Evolutionary conservation across 768 basidiomycete genomes (phyloP), one percentile per base, ranked within the genome.

Genomic region (Phlebiopsis flavidoalba): DNA sequence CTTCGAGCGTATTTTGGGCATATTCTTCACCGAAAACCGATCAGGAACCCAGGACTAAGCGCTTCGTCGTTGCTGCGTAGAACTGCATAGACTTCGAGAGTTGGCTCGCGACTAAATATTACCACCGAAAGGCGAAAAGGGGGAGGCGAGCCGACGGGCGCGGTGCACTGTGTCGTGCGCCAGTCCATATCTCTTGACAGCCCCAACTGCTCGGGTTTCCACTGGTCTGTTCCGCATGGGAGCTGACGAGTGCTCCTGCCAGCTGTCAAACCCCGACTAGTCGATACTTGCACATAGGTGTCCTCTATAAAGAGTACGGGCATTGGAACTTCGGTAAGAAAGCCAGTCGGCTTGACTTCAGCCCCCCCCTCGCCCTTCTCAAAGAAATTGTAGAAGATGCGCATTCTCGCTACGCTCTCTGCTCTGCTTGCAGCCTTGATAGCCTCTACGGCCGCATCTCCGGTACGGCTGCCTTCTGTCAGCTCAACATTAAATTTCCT

Each of bases 181-280:
- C 24, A 12, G 24, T 24, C n/a, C 17, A 36, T 53, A 36, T 21
- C 14, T 31, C 7, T 17, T 31, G 8, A 15, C 31, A 24, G 15
- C 14, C 22, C 15, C 21, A 31, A 4, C 15, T 43, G 54, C 43
- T 19, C 40, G 12, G 54, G 40, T 40, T 53, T n/a, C 54, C 54
- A 37, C 40, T 55, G 37, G 19, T 22, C 6, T 40, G 54, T 53
- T 55, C 54, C 54, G 40, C 54, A 55, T 55, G 54, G 54, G 54
- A 55, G 54, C 43, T 55, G 36, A 26, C 33, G 26, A 26, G 19
- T 31, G 51, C 51, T 55, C 14, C 12, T 45, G 54, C 35, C 54
- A 43, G 54, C 54, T 55, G 54, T 37, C 36, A 6, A 21, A 40
- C n/a, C 21, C 54, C 54, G 54, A 53, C 36, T 17, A 37, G 40